Evolutionary conservation across 192 early-diverging fungal species (phyloP).

Genomic region (Gamsiella multidivaricata): DNA sequence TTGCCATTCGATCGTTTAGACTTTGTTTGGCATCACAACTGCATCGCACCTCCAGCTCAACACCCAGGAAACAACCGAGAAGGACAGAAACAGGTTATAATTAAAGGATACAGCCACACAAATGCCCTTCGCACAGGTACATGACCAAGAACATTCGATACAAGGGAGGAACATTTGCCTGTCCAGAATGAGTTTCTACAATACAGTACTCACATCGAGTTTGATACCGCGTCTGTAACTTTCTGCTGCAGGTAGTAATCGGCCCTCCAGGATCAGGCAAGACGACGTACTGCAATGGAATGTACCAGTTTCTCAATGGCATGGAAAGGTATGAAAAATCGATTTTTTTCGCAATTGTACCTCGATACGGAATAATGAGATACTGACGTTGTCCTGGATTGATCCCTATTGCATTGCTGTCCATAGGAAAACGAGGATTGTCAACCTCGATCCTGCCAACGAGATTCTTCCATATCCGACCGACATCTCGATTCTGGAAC

Average conservation of each 20-base stretch:
- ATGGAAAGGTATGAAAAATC: slow-evolving; percentile 67
- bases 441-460: slow-evolving; percentile 99
- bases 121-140: slow-evolving; percentile 53
- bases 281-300: slow-evolving; percentile 93
- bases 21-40: neutral
- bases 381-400: neutral
- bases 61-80: no score
- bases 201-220: no score
- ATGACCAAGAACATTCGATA: no score
- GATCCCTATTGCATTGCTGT: neutral
- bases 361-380: no score
- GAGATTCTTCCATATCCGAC: slow-evolving; percentile 88
- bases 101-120: neutral
- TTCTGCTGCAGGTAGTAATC: slow-evolving; percentile 80
- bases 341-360: neutral
- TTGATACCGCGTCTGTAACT: neutral
- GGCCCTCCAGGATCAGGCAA: slow-evolving; percentile 96
- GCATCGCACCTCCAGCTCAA: no score
- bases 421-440: slow-evolving; percentile 80
- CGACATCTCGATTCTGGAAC: slow-evolving; percentile 83
- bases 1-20: neutral
- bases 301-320: slow-evolving; percentile 87
- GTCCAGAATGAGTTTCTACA: no score
- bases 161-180: no score
- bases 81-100: no score